A percentile compares a stretch with the other conserved stretches of the same genome.
phyloP scores from a whole-genome alignment of 257 asterid species.

The Lavandula angustifolia region DNA sequence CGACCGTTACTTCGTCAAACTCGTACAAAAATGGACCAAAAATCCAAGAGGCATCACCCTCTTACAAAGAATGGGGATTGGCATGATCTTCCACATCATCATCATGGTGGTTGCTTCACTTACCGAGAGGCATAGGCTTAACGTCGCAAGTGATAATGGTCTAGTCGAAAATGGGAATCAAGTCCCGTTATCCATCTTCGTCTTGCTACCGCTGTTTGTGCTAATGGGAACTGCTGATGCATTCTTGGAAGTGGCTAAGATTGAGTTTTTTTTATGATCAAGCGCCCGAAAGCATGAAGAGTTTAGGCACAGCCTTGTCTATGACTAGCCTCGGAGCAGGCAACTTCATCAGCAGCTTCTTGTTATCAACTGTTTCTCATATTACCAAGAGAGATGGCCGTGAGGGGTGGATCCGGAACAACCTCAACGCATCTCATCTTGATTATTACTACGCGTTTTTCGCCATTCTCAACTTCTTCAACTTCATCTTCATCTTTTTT shows the following conservation, averaged over 20 bases:
- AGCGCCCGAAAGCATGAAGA: conserved; percentile 90
- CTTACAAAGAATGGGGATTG: conserved; percentile 86
- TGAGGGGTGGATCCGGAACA: conserved; percentile 69
- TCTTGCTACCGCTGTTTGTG: conserved; percentile 70
- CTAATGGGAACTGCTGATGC: conserved; percentile 89
- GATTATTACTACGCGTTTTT: conserved; percentile 71
- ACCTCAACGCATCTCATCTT: conserved; percentile 72
- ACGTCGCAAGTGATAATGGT: conserved; percentile 52
- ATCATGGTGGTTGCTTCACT: conserved; percentile 69
- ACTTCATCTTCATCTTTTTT: conserved; percentile 54
- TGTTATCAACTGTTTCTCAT: conserved; percentile 53
- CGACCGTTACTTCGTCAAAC: conserved; percentile 55
- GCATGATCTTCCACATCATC: conserved; percentile 59
- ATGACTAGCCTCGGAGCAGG: conserved; percentile 69
- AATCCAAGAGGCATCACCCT: conserved; percentile 80
- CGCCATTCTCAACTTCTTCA: conserved; percentile 51
- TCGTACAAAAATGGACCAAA: conserved; percentile 49
- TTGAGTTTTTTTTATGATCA: conserved; percentile 90
- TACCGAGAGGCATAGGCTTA: conserved; percentile 54
- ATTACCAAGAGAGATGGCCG: conserved; percentile 54
- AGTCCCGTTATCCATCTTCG: conserved; percentile 66
- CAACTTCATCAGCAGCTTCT: conserved; percentile 67
- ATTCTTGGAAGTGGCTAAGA: conserved; percentile 66
- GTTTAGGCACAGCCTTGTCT: conserved; percentile 74
- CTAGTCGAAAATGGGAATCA: conserved; percentile 42